Conservation (phyloP, 2,329 filamentous ascomycete species). For the Pyrenochaeta sp. region DNA sequence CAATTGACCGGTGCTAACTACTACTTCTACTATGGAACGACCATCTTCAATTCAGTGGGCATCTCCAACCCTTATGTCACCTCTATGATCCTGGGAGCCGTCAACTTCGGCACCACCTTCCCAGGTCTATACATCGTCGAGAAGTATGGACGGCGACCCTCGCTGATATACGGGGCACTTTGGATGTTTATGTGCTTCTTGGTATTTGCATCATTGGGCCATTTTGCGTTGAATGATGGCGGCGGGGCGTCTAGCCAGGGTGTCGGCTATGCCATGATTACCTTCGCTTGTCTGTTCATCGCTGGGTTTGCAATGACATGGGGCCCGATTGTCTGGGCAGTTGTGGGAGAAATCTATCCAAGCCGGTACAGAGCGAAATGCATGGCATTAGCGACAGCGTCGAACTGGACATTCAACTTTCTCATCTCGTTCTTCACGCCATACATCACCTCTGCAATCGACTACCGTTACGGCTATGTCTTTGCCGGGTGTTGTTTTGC, state of each 20-base stretch:
- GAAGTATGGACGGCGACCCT: conserved; percentile 55
- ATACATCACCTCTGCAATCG: conserved; percentile 76
- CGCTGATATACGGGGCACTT: conserved; percentile 55
- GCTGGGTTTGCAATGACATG: conserved; percentile 73
- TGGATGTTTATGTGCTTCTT: conserved; percentile 69
- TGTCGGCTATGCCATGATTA: conserved; percentile 69
- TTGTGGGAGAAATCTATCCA: conserved; percentile 72
- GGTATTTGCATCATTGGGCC: conserved; percentile 58
- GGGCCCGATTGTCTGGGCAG: conserved; percentile 76
- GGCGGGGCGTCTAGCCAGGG: conserved; percentile 46
- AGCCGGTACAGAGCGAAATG: conserved; percentile 59
- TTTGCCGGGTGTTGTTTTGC: conserved; percentile 76
- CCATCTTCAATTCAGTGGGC: conserved; percentile 54
- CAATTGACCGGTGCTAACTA: conserved; percentile 75
- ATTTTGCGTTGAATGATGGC: conserved; percentile 51
- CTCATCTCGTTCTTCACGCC: conserved; percentile 75
- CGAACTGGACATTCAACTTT: conserved; percentile 57
- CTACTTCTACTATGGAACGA: conserved; percentile 66
- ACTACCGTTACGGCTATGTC: conserved; percentile 78
- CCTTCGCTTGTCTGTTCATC: conserved; percentile 75
- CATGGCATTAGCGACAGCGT: conserved; percentile 56
- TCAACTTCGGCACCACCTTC: conserved; percentile 60
- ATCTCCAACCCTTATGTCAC: conserved; percentile 57
- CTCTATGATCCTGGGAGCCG: conserved; percentile 57
- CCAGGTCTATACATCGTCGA: conserved; percentile 59